Evolutionary conservation across 129 eudicot genomes (phyloP).

Genomic region (Artemisia tridentata): DNA sequence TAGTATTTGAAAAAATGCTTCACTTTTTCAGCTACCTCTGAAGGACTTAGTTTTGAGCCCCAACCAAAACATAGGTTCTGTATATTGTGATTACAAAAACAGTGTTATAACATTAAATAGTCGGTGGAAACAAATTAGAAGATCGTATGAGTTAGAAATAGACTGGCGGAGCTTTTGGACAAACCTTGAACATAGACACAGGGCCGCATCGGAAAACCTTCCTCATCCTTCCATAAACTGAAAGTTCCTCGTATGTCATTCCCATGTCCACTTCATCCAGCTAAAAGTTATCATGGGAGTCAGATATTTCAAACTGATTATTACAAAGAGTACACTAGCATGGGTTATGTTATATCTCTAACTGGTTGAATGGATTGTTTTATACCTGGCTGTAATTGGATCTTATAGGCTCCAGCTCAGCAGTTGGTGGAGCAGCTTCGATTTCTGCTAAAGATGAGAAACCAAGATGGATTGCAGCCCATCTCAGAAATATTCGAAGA

Average conservation of each 20-base stretch:
- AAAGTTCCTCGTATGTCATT: constrained; percentile 94
- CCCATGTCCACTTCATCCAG: constrained; percentile 99
- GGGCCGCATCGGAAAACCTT: constrained; percentile 95
- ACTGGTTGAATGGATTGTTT: neutral
- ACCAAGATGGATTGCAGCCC: constrained; percentile 94
- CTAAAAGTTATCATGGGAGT: constrained; percentile 31
- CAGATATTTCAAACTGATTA: neutral
- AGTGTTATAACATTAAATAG: too few species aligned
- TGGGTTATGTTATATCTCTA: too few species aligned
- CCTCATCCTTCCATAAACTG: constrained; percentile 87
- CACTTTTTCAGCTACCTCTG: constrained; percentile 90
- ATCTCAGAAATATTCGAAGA: constrained; percentile 71
- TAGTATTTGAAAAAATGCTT: constrained; percentile 93
- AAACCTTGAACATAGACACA: constrained; percentile 94
- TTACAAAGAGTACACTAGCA: neutral
- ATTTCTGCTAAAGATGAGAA: constrained; percentile 83
- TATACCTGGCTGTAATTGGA: constrained; percentile 85
- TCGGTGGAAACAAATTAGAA: too few species aligned
- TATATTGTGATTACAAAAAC: neutral
- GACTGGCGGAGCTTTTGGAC: constrained; percentile 12
- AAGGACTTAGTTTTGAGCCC: constrained; percentile 74
- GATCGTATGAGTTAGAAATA: too few species aligned
- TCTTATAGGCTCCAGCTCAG: constrained; percentile 96
- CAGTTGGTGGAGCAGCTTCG: constrained; percentile 99
- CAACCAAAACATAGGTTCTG: constrained; percentile 91